A percentile compares a stretch with the other conserved stretches of the same genome.
phyloP scores from a whole-genome alignment of 352 stramenopile species.

The Phytophthora nicotianae region DNA sequence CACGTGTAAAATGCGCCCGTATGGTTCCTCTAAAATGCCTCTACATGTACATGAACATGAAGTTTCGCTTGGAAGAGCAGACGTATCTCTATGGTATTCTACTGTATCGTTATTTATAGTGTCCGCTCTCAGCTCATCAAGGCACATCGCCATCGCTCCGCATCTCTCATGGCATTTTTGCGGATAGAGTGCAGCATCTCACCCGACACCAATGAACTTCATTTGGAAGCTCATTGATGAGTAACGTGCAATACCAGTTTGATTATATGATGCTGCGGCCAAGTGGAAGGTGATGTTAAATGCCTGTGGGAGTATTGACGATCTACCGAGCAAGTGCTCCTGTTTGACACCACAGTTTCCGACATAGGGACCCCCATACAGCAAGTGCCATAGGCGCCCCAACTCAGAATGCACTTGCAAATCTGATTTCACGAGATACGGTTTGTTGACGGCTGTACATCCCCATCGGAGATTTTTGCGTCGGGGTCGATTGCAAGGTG shows the following conservation, averaged over 20 bases:
- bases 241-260: too few relatives aligned
- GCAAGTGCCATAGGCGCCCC: background rate
- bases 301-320: too few relatives aligned
- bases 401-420: slow-evolving; percentile 3
- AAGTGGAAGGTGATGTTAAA: too few relatives aligned
- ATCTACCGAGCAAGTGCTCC: too few relatives aligned
- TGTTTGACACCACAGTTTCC: background rate
- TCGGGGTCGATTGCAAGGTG: background rate
- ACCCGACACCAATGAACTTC: too few relatives aligned
- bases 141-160: slow-evolving; percentile 13
- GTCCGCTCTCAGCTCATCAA: slow-evolving; percentile 16
- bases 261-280: too few relatives aligned
- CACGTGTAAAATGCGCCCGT: slow-evolving; percentile 1
- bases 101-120: background rate
- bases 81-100: background rate
- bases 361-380: background rate
- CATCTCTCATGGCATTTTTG: slow-evolving; percentile 1
- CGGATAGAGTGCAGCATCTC: too few relatives aligned
- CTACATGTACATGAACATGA: too few relatives aligned
- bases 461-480: background rate
- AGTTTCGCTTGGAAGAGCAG: too few relatives aligned
- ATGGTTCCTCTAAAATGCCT: slow-evolving; percentile 15
- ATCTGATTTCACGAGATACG: slow-evolving; percentile 7
- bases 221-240: too few relatives aligned
- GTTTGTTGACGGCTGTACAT: slow-evolving; percentile 2